Evolutionary conservation across 2,329 filamentous ascomycete genomes (phyloP).

Genomic region (Capronia americana): DNA sequence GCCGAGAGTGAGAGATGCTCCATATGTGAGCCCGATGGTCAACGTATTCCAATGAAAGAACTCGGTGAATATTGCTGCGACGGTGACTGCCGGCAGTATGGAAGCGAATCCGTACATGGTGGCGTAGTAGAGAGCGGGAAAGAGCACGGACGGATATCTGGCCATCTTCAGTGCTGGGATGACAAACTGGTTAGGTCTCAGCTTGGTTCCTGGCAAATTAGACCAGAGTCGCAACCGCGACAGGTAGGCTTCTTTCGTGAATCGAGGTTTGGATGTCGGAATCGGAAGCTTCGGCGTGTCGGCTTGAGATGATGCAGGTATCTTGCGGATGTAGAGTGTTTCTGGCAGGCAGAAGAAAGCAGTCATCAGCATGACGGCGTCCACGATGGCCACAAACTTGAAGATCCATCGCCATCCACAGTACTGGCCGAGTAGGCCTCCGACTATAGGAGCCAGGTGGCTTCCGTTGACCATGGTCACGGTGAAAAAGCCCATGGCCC

Average conservation of each 20-base stretch:
- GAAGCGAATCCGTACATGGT: conserved; percentile 44
- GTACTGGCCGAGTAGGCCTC: conserved; percentile 37
- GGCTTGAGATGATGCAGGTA: not conserved
- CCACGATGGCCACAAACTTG: conserved; percentile 41
- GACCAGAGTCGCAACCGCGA: conserved; percentile 34
- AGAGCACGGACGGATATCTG: conserved; percentile 44
- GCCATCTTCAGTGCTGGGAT: conserved; percentile 42
- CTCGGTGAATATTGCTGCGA: conserved; percentile 43
- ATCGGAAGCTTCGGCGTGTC: conserved; percentile 12
- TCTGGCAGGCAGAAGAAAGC: conserved; percentile 43
- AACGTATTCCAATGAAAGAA: conserved; percentile 44
- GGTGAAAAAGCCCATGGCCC: conserved; percentile 43
- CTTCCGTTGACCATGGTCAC: conserved; percentile 42
- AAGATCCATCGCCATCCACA: conserved; percentile 40
- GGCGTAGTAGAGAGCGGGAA: conserved; percentile 44
- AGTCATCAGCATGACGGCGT: conserved; percentile 41
- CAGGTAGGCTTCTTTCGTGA: conserved; percentile 31
- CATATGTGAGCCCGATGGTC: conserved; percentile 43
- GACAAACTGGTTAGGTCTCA: conserved; percentile 39
- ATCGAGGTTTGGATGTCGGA: conserved; percentile 8
- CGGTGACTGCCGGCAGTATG: conserved; percentile 45
- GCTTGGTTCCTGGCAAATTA: conserved; percentile 25
- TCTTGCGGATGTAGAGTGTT: conserved; percentile 42
- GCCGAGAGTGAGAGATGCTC: conserved; percentile 42
- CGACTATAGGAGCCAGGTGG: conserved; percentile 43